A percentile compares a stretch with the other conserved stretches of the same genome.
Conservation (phyloP, 2,329 filamentous ascomycete species). For the Talaromyces sp. region DNA sequence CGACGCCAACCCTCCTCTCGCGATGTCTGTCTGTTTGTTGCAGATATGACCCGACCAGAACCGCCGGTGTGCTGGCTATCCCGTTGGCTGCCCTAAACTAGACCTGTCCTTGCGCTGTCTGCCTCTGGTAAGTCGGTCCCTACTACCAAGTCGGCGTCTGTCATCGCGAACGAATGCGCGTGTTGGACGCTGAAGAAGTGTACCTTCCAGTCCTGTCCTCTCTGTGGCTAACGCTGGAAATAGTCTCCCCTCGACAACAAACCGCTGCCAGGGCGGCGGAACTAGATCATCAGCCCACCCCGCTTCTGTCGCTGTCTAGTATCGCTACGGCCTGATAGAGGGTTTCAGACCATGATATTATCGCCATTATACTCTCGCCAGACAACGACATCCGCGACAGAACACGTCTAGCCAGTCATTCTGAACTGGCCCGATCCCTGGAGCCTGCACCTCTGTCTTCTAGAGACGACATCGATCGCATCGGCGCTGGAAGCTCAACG, state of each 20-base stretch:
- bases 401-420: not conserved
- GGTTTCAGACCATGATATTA: not conserved
- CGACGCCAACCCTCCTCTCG: not conserved
- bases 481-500: not conserved
- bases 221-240: not conserved
- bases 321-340: not conserved
- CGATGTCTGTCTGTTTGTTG: not conserved
- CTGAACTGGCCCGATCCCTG: not conserved
- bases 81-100: not conserved
- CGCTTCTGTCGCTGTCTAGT: not conserved
- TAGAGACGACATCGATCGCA: not conserved
- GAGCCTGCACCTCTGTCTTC: not conserved
- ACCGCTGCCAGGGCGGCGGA: not conserved
- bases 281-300: not conserved
- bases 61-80: not conserved
- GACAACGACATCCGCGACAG: not conserved
- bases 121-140: not conserved
- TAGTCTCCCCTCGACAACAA: not conserved
- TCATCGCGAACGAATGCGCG: not conserved
- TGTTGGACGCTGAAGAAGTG: not conserved
- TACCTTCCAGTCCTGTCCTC: too few relatives aligned
- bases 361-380: not conserved
- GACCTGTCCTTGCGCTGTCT: not conserved
- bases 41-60: not conserved
- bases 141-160: not conserved